Conservation (phyloP, 1,139 yeast species). For the Trichomonascaceae sp. region DNA sequence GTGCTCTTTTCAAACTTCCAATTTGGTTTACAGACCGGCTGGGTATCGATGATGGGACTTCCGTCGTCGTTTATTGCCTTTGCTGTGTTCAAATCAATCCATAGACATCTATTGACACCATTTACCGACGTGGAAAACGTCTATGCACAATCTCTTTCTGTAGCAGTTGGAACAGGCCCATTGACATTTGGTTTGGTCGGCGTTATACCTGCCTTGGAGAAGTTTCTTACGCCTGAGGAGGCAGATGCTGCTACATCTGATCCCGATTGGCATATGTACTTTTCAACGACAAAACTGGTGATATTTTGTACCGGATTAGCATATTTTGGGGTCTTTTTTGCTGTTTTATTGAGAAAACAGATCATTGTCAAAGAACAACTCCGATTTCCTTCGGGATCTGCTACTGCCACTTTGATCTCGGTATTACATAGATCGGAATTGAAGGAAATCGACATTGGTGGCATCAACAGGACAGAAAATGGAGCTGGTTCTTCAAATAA, state of each 20-base stretch:
- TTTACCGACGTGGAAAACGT: conserved; percentile 93
- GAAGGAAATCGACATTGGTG: conserved; percentile 14
- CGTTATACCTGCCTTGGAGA: conserved; percentile 93
- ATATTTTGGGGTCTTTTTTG: conserved; percentile 92
- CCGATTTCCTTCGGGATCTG: conserved; percentile 92
- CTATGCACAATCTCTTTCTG: conserved; percentile 85
- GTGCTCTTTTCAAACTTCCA: conserved; percentile 87
- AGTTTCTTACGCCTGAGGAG: conserved; percentile 71
- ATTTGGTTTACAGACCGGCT: conserved; percentile 94
- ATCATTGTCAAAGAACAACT: conserved; percentile 79
- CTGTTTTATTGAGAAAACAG: conserved; percentile 78
- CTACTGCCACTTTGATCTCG: conserved; percentile 88
- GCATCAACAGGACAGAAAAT: conserved; percentile 14
- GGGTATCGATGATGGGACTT: conserved; percentile 99
- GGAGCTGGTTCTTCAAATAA: background rate
- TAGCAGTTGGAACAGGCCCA: conserved; percentile 97
- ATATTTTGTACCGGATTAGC: conserved; percentile 85
- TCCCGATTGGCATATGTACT: conserved; percentile 22
- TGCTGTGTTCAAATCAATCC: conserved; percentile 59
- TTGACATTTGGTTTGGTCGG: conserved; percentile 93
- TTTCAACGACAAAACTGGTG: conserved; percentile 47
- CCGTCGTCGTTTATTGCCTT: conserved; percentile 89
- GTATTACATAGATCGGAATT: conserved; percentile 60
- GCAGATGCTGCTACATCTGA: conserved; percentile 46
- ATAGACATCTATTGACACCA: conserved; percentile 39